Base-by-base conservation (phyloP, 2,329 filamentous ascomycete species). In the Ilyonectria sp. region DNA sequence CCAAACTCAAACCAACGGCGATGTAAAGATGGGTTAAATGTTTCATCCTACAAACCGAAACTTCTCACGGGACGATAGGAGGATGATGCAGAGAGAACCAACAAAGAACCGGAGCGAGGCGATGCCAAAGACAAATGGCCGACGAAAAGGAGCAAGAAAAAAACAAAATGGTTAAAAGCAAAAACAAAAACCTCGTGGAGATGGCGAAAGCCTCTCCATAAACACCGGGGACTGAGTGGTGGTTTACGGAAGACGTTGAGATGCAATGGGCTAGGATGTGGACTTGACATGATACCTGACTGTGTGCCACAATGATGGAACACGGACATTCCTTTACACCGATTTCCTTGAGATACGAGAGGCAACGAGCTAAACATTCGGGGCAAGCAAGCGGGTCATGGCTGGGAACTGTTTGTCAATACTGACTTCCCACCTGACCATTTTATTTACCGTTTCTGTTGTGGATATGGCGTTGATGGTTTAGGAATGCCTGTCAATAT, bases 1-100 rank as follows among this genome's bases (percentile, higher is more conserved):
- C 9, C 74, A 75, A 60, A 69, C 68, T 3, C 75, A 78, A 56
- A 35, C 69, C n/a, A 74, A 74, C 40, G 72, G 71, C 15, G 76
- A 78, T 60, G 72, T 75, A 40, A 78, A 78, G 69, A 77, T 76
- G 76, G 71, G 71, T 13, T 78, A 53, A 75, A 8, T 7, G 15
- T 33, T 54, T 44, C 37, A 49, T 40, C 5, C 15, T 21, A 43
- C 23, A 15, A 29, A 31, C 35, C 23, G 15, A 49, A 13, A 15
- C 13, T n/a, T 6, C 52, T 44, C 29, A n/a, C 19, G 6, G 19
- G 23, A 17, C 6, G 31, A 54, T 6, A 23, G 47, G 17, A 52
- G 46, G 43, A 50, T 9, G 26, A 21, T 15, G 19, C 26, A 47
- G 40, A 29, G 37, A 29, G 50, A 60, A 61, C n/a, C 37, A 44